Evolutionary conservation across 805 yeast genomes (phyloP).

Genomic region (Spathaspora arborariae): DNA sequence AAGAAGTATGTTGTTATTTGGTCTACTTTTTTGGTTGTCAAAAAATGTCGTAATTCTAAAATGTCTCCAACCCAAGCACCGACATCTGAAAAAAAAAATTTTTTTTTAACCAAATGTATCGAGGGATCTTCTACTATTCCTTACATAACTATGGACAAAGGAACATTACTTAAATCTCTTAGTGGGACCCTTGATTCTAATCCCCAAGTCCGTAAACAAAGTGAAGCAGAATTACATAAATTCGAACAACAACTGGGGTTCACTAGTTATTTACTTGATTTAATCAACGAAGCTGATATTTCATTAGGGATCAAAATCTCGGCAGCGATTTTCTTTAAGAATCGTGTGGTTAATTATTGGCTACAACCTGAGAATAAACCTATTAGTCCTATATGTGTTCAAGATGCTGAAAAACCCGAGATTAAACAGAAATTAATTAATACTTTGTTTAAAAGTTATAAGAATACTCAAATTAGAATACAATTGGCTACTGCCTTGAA

Average conservation of each 20-base stretch:
- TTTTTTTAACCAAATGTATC: too few relatives aligned
- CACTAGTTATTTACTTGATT: conserved; percentile 49
- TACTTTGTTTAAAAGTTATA: conserved; percentile 38
- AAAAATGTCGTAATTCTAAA: too few relatives aligned
- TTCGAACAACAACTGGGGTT: conserved; percentile 57
- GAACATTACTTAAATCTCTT: conserved; percentile 45
- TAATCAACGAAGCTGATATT: conserved; percentile 42
- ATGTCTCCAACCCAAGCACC: too few relatives aligned
- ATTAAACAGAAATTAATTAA: conserved; percentile 42
- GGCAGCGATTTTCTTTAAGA: conserved; percentile 43
- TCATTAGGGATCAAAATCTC: conserved; percentile 36
- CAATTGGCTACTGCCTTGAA: conserved; percentile 58
- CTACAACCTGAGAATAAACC: conserved; percentile 26
- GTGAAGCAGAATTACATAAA: conserved; percentile 48
- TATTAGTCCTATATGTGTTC: conserved; percentile 19
- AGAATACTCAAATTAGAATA: conserved; percentile 40
- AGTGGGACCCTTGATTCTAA: conserved; percentile 54
- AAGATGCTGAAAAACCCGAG: conserved; percentile 29
- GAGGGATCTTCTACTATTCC: too few relatives aligned
- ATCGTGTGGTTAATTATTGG: conserved; percentile 39
- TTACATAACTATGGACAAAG: conserved; percentile 54
- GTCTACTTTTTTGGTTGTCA: too few relatives aligned
- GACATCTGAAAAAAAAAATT: too few relatives aligned
- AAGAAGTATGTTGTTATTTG: too few relatives aligned
- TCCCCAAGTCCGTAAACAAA: conserved; percentile 45